Evolutionary conservation across 495 filamentous ascomycete species (phyloP).

Genomic region (Aspergillus funiculosus): DNA sequence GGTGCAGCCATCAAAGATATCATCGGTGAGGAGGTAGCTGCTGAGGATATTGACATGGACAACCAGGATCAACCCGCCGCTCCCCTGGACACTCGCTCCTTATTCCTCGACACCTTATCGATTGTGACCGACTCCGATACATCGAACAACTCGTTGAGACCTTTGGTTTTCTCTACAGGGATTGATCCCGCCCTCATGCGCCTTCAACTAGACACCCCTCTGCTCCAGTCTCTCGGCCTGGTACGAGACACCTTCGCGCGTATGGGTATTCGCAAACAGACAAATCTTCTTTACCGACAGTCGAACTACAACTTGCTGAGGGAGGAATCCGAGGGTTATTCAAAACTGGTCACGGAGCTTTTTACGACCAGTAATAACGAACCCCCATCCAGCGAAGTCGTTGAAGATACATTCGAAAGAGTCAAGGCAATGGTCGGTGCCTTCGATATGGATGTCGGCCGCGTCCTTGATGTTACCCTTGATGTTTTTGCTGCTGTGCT

Average conservation of each 20-base stretch:
- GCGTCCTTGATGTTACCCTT: slow-evolving; percentile 86
- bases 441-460: slow-evolving; percentile 89
- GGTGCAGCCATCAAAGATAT: slow-evolving; percentile 72
- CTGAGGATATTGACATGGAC: slow-evolving; percentile 37
- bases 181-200: slow-evolving; percentile 70
- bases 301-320: slow-evolving; percentile 93
- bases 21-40: slow-evolving; percentile 49
- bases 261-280: slow-evolving; percentile 79
- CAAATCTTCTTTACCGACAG: slow-evolving; percentile 87
- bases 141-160: slow-evolving; percentile 37
- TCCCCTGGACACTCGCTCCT: slow-evolving; percentile 53
- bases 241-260: slow-evolving; percentile 80
- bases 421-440: slow-evolving; percentile 89
- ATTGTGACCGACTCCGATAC: slow-evolving; percentile 64
- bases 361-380: slow-evolving; percentile 69
- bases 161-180: slow-evolving; percentile 61
- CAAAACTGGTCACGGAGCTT: slow-evolving; percentile 80
- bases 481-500: slow-evolving; percentile 84
- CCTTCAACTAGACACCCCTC: slow-evolving; percentile 68
- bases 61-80: slow-evolving; percentile 22
- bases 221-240: slow-evolving; percentile 68
- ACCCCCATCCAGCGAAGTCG: slow-evolving; percentile 55
- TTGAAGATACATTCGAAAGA: slow-evolving; percentile 64
- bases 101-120: slow-evolving; percentile 79
- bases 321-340: slow-evolving; percentile 94